phyloP scores from a whole-genome alignment of 495 filamentous ascomycete genomes.

The Hypoxylon fragiforme region DNA sequence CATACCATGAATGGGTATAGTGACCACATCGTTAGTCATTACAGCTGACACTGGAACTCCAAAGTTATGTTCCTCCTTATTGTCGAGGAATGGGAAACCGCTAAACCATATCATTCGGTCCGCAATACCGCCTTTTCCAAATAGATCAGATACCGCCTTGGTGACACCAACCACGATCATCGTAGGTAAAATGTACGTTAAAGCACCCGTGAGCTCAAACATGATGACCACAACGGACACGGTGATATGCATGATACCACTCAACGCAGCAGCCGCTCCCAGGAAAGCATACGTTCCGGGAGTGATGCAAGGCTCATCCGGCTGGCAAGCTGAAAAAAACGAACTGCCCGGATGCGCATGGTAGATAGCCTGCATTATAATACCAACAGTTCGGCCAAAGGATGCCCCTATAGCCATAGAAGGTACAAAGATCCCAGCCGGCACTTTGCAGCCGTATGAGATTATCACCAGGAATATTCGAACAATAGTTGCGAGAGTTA shows the following conservation, averaged over 20 bases:
- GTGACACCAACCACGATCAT: slow-evolving; percentile 99
- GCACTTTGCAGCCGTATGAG: slow-evolving; percentile 97
- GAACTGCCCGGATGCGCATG: slow-evolving; percentile 77
- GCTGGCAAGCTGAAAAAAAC: slow-evolving; percentile 86
- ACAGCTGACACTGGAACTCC: slow-evolving; percentile 91
- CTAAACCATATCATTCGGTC: slow-evolving; percentile 99
- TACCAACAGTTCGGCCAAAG: slow-evolving; percentile 92
- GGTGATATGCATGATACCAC: slow-evolving; percentile 97
- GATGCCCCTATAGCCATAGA: slow-evolving; percentile 97
- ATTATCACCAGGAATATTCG: slow-evolving; percentile 88
- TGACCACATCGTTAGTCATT: slow-evolving; percentile 80
- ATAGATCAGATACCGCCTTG: slow-evolving; percentile 88
- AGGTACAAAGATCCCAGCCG: slow-evolving; percentile 94
- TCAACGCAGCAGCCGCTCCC: slow-evolving; percentile 91
- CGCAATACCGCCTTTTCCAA: slow-evolving; percentile 94
- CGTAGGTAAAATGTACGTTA: slow-evolving; percentile 94
- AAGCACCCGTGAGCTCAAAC: slow-evolving; percentile 94
- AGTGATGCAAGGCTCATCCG: slow-evolving; percentile 94
- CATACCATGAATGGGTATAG: slow-evolving; percentile 75
- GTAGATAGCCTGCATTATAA: slow-evolving; percentile 87
- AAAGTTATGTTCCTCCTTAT: slow-evolving; percentile 97
- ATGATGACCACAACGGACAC: slow-evolving; percentile 97
- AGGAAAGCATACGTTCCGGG: slow-evolving; percentile 96
- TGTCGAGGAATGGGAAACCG: slow-evolving; percentile 96
- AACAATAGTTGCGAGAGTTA: slow-evolving; percentile 78